Evolutionary conservation across 176 grass and related monocot genomes (phyloP).

Genomic region (Carex cristatella): DNA sequence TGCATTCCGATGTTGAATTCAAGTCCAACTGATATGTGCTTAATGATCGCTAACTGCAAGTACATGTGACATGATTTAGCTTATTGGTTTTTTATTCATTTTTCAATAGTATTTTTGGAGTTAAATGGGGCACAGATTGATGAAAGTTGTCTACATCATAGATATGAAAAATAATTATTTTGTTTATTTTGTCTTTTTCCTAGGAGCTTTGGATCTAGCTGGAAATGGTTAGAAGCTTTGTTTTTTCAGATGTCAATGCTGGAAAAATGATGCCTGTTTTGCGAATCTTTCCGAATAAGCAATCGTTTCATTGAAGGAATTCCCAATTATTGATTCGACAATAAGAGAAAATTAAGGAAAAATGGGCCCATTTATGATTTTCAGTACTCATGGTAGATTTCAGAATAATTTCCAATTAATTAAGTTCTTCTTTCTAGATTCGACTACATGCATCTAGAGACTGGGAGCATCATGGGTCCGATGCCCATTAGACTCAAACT

Average conservation of each 20-base stretch:
- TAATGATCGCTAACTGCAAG: background rate
- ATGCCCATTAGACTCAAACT: too few species aligned
- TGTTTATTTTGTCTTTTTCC: background rate
- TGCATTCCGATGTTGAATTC: background rate
- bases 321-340: background rate
- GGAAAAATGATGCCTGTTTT: slow-evolving; percentile 3
- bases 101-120: background rate
- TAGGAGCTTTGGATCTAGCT: background rate
- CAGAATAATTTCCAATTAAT: background rate
- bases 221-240: background rate
- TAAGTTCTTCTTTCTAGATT: background rate
- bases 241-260: background rate
- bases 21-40: too few species aligned
- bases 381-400: background rate
- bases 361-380: background rate
- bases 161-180: background rate
- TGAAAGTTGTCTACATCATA: background rate
- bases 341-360: background rate
- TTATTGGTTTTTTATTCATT: background rate
- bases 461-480: too few species aligned
- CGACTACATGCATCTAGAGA: background rate
- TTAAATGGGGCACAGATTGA: background rate
- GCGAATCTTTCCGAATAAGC: background rate
- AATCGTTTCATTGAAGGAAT: background rate
- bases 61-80: slow-evolving; percentile 2